Conservation (phyloP, 257 asterid genomes). For the Anisodus tanguticus region DNA sequence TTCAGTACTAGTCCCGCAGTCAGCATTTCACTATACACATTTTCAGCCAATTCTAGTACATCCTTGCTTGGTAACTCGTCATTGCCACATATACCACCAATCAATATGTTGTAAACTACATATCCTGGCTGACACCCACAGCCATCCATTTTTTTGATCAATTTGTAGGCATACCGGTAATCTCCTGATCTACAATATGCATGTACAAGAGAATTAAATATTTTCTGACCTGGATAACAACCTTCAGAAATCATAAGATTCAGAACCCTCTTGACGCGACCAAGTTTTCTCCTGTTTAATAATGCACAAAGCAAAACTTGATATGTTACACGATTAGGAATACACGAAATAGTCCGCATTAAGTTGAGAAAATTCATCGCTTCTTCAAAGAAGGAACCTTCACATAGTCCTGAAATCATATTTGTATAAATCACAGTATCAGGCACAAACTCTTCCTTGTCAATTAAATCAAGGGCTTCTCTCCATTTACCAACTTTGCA, state of each 20-base stretch:
- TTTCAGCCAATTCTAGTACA: constrained; percentile 77
- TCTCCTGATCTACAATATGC: constrained; percentile 81
- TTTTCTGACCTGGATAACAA: constrained; percentile 82
- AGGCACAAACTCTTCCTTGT: constrained; percentile 75
- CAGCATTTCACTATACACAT: constrained; percentile 77
- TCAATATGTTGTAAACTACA: constrained; percentile 77
- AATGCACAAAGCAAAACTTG: constrained; percentile 79
- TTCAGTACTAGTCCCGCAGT: constrained; percentile 61
- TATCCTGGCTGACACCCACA: constrained; percentile 87
- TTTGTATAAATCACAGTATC: constrained; percentile 79
- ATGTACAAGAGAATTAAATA: constrained; percentile 80
- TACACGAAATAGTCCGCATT: constrained; percentile 77
- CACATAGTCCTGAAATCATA: constrained; percentile 90
- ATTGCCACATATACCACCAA: constrained; percentile 83
- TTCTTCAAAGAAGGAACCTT: constrained; percentile 89
- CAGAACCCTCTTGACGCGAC: constrained; percentile 90
- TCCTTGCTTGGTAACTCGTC: constrained; percentile 64
- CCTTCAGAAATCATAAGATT: constrained; percentile 95
- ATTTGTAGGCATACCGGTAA: constrained; percentile 75
- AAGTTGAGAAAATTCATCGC: constrained; percentile 84
- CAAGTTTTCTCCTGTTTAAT: constrained; percentile 78
- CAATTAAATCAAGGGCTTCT: constrained; percentile 81
- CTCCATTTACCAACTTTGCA: constrained; percentile 90
- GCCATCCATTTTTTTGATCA: constrained; percentile 78
- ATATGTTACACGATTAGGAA: constrained; percentile 83